These are phyloP conservation scores for Clonostachys rhizophaga DNA, from an alignment of 2,329 filamentous ascomycete species.

Conservation along the genomic window DNA sequence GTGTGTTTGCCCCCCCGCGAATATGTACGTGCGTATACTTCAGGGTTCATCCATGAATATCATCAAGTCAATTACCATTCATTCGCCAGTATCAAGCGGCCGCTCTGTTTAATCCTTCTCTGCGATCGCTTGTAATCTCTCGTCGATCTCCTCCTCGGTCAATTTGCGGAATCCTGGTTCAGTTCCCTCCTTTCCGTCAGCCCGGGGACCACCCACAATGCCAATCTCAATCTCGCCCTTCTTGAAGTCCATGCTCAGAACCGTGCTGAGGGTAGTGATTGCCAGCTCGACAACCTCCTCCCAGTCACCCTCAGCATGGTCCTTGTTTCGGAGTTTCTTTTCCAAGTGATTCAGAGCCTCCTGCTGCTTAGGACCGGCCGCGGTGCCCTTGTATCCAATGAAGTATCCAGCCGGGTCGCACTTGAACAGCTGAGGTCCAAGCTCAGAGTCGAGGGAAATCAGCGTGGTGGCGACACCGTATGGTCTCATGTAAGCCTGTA, in stretches of 20 bases:
- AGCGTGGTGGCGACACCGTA: slow-evolving; percentile 93
- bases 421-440: slow-evolving; percentile 94
- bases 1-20: no score
- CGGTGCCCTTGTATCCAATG: slow-evolving; percentile 96
- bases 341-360: slow-evolving; percentile 97
- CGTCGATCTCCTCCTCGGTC: slow-evolving; percentile 97
- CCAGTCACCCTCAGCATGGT: slow-evolving; percentile 86
- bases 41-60: no score
- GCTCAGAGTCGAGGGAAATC: slow-evolving; percentile 89
- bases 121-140: slow-evolving; percentile 93
- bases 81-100: slow-evolving; percentile 1
- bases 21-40: no score
- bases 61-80: slow-evolving; percentile 2
- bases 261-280: slow-evolving; percentile 91
- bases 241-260: slow-evolving; percentile 99
- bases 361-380: slow-evolving; percentile 96
- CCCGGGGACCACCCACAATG: slow-evolving; percentile 83
- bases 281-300: slow-evolving; percentile 97
- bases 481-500: slow-evolving; percentile 89
- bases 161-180: slow-evolving; percentile 78
- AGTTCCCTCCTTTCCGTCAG: slow-evolving; percentile 79
- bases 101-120: slow-evolving; percentile 76
- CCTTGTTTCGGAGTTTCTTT: slow-evolving; percentile 99
- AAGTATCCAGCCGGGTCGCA: slow-evolving; percentile 98
- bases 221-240: slow-evolving; percentile 98